Percentiles rank a stretch among this genome's conserved stretches.
phyloP scores from a whole-genome alignment of 2,329 filamentous ascomycete species.

The Ophiostoma piceae region DNA sequence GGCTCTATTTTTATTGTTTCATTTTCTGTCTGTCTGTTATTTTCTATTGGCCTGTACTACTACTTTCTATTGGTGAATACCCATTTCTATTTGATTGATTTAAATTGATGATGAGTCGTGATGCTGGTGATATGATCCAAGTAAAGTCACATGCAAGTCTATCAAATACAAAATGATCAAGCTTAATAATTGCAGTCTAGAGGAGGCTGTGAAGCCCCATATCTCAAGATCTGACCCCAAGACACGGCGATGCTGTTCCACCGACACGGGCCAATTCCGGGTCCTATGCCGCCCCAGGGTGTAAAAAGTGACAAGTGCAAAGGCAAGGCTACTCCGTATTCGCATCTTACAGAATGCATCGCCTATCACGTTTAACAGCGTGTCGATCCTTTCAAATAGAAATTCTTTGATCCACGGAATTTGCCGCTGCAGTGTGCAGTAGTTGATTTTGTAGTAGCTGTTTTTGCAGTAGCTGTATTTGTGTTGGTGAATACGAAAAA shows the following conservation, averaged over 20 bases:
- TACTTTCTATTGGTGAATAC: constrained; percentile 1
- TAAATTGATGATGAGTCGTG: not conserved
- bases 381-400: no score
- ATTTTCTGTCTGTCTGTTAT: not conserved
- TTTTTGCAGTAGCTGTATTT: not conserved
- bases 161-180: no score
- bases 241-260: not conserved
- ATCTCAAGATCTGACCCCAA: not conserved
- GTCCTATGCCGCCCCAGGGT: not conserved
- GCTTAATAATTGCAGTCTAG: no score
- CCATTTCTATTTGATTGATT: not conserved
- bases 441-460: no score
- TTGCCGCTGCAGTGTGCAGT: not conserved
- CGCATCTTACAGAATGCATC: no score
- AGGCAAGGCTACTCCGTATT: not conserved
- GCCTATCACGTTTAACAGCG: no score
- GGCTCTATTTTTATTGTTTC: not conserved
- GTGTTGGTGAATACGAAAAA: not conserved
- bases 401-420: not conserved
- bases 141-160: not conserved
- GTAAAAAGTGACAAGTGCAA: not conserved
- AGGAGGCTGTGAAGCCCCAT: not conserved
- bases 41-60: not conserved
- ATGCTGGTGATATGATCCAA: not conserved
- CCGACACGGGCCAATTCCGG: constrained; percentile 14